phyloP scores from a whole-genome alignment of 805 yeast species.

The Wickerhamomyces pijperi region DNA sequence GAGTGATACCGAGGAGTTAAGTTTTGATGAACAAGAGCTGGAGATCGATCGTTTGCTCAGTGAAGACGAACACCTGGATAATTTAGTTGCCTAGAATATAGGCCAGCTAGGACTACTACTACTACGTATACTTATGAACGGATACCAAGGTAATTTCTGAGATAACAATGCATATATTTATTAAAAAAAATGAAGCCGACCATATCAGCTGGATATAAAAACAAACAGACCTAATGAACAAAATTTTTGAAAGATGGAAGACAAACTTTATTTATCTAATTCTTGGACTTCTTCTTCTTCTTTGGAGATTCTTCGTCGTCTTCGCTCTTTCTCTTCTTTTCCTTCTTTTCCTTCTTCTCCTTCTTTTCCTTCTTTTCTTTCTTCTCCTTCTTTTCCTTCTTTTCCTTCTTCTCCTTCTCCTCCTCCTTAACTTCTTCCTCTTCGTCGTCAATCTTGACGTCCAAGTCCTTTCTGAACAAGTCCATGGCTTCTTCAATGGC shows the following conservation, averaged over 20 bases:
- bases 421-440: constrained; percentile 25
- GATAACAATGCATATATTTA: background rate
- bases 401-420: constrained; percentile 24
- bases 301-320: constrained; percentile 23
- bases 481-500: constrained; percentile 90
- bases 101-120: no score
- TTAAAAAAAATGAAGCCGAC: background rate
- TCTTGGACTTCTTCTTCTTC: constrained; percentile 24
- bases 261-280: background rate
- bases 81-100: no score
- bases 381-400: constrained; percentile 35
- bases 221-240: background rate
- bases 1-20: no score
- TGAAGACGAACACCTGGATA: background rate
- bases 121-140: no score
- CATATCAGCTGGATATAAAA: background rate
- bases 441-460: constrained; percentile 28
- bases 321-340: constrained; percentile 38
- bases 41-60: background rate
- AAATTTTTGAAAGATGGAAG: no score
- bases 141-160: background rate
- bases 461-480: constrained; percentile 37
- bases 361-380: constrained; percentile 39
- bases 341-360: constrained; percentile 38
- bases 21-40: no score